Base-by-base conservation (phyloP, 495 filamentous ascomycete species). In the Usnea hakonensis region DNA sequence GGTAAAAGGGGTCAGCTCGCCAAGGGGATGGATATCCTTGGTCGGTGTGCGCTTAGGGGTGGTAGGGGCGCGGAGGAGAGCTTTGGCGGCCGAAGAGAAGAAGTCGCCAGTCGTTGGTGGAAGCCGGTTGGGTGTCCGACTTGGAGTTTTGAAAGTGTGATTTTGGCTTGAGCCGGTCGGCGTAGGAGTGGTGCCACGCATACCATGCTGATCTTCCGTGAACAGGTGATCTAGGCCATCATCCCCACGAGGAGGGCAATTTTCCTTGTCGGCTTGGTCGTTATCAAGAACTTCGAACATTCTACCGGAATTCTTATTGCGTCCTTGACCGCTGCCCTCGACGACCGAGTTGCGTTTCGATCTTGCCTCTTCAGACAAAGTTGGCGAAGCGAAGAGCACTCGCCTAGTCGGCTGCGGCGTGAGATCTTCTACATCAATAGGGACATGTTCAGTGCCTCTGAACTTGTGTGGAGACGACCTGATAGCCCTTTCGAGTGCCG, bases 381-480 rank as follows among this genome's bases (percentile, higher is more conserved):
- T 64, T 26, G 73, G 74, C 14, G 71, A 75, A 57, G 89, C 87
- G 74, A 97, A 97, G 52, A 97, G 79, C 38, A 91, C 74, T 69
- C 93, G 83, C 70, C 90, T 82, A 30, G 87, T 90, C 50, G 81
- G 81, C 65, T 79, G 80, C 32, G 79, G 79, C 43, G 85, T 87
- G 23, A 92, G 76, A 54, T 75, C 73, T 52, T 84, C 81, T 11
- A 86, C 65, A 64, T 89, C 81, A 46, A 88, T 85, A 54, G 91
- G 85, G 66, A 83, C 84, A 66, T 83, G 75, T 58, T 83, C 83
- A 41, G 81, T 84, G 59, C 90, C 87, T 46, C 75, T 72, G 63
- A 84, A 82, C 63, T 81, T 78, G n/a, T 79, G 81, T 17, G 88
- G 88, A 61, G 87, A 90, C 17, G 88, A 90, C 66, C 87, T 84